phyloP scores from a whole-genome alignment of 306 rosid genomes.

The Acacia confusa region DNA sequence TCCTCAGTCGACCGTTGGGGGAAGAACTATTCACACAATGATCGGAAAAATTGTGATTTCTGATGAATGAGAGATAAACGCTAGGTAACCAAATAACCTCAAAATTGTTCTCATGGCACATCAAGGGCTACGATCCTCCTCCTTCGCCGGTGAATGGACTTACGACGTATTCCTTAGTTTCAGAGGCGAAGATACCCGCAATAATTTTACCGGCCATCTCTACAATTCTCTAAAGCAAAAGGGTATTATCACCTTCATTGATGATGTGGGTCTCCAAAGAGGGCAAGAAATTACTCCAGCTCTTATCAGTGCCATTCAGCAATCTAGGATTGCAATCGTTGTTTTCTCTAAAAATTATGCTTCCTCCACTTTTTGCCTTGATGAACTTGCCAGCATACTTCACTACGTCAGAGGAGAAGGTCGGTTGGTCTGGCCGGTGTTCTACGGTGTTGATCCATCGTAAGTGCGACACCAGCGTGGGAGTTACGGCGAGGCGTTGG shows the following conservation, averaged over 20 bases:
- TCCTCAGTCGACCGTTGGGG: too few relatives aligned
- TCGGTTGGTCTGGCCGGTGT: neutral
- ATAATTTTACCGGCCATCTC: neutral
- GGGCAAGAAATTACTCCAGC: neutral
- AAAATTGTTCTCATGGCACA: too few relatives aligned
- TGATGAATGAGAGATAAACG: too few relatives aligned
- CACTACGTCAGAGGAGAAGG: neutral
- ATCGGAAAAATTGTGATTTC: too few relatives aligned
- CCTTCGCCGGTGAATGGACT: neutral
- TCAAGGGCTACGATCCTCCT: too few relatives aligned
- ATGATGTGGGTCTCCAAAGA: constrained; percentile 1
- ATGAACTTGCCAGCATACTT: constrained; percentile 25
- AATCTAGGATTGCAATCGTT: constrained; percentile 12
- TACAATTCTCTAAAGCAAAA: neutral
- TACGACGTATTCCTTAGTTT: constrained; percentile 32
- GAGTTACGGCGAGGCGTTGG: neutral
- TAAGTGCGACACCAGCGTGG: neutral
- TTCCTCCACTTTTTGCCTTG: constrained; percentile 16
- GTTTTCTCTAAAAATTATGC: constrained; percentile 17
- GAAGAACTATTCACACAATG: too few relatives aligned
- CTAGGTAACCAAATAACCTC: too few relatives aligned
- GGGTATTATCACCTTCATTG: constrained; percentile 19
- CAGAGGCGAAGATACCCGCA: constrained; percentile 21
- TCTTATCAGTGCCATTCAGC: constrained; percentile 1
- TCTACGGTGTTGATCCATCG: constrained; percentile 9